Base-by-base conservation (phyloP, 345 rosid genomes). In the Schrenkiella parvula region DNA sequence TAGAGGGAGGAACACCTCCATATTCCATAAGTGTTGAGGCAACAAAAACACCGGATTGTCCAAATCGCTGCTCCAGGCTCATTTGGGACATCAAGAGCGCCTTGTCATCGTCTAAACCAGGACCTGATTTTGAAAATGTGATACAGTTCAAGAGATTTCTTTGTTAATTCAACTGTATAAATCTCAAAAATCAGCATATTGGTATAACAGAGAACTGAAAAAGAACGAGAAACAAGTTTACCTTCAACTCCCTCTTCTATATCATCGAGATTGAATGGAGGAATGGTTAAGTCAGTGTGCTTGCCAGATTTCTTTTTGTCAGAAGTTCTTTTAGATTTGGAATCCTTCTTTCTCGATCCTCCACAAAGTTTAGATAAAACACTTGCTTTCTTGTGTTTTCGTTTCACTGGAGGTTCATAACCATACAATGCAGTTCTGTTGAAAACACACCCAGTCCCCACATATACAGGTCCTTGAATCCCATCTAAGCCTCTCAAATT, bases 171-270 rank as follows among this genome's bases (percentile, higher is more conserved):
- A n/a, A n/a, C n/a, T n/a, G n/a, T n/a, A n/a, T n/a, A n/a, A n/a
- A n/a, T 48, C 46, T 54, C 55, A 55, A 60, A 43, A 72, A 25
- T n/a, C n/a, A n/a, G n/a, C 3, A 15, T 47, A 66, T 7, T 23
- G 13, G 31, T 1, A 18, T 17, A 74, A 66, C 15, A 4, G 1
- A 52, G 9, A 50, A 29, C 14, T 34, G 61, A 32, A 68, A 47
- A 46, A 34, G 14, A 55, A 43, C n/a, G 61, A 52, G 39, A 42
- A 58, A 62, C 1, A 68, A 51, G 39, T 71, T 43, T 84, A 90
- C 98, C 98, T 87, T 90, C 98, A 58, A 90, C 95, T 21, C 98
- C 98, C 75, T 93, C 98, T 83, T 93, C 97, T 70, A 93, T 93
- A 80, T 90, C 98, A 80, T 93, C 98, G 22, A 90, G 88, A 77